A percentile compares a stretch with the other conserved stretches of the same genome.
Evolutionary conservation across 129 eudicot species (phyloP).

Genomic region (Chrysanthemum lavandulifolium): DNA sequence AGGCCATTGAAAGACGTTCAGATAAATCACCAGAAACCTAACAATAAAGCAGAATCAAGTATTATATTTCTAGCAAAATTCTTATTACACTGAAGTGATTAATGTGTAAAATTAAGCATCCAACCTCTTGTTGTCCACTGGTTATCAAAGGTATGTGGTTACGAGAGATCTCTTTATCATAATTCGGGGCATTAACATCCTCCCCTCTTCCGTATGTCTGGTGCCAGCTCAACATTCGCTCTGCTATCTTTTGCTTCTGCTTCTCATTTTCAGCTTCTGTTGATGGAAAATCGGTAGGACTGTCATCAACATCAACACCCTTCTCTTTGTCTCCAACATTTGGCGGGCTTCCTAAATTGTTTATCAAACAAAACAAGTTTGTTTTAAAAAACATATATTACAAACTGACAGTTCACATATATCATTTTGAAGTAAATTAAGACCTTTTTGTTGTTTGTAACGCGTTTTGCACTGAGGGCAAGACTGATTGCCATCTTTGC

Average conservation of each 20-base stretch:
- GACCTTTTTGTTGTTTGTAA: slow-evolving; percentile 89
- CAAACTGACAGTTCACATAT: background rate
- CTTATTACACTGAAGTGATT: background rate
- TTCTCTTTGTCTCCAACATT: slow-evolving; percentile 77
- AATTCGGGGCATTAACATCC: slow-evolving; percentile 58
- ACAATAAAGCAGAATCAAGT: background rate
- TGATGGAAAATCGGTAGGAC: slow-evolving; percentile 48
- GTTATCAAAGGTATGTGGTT: slow-evolving; percentile 83
- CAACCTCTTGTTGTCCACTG: slow-evolving; percentile 57
- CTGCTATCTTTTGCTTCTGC: slow-evolving; percentile 50
- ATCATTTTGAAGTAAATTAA: slow-evolving; percentile 8
- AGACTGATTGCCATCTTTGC: slow-evolving; percentile 81
- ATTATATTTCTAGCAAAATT: background rate
- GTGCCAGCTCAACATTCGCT: slow-evolving; percentile 88
- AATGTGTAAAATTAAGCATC: background rate
- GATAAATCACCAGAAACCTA: slow-evolving; percentile 98
- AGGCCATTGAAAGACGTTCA: slow-evolving; percentile 80
- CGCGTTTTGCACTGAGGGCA: slow-evolving; percentile 97
- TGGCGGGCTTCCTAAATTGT: slow-evolving; percentile 62
- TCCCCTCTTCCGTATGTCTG: slow-evolving; percentile 74
- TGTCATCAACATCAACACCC: slow-evolving; percentile 55
- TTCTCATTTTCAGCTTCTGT: slow-evolving; percentile 60
- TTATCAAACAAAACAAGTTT: no score
- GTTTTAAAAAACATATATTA: no score
- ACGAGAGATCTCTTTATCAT: slow-evolving; percentile 85